Conservation (phyloP, 345 rosid genomes). For the Eutrema yunnanense region DNA sequence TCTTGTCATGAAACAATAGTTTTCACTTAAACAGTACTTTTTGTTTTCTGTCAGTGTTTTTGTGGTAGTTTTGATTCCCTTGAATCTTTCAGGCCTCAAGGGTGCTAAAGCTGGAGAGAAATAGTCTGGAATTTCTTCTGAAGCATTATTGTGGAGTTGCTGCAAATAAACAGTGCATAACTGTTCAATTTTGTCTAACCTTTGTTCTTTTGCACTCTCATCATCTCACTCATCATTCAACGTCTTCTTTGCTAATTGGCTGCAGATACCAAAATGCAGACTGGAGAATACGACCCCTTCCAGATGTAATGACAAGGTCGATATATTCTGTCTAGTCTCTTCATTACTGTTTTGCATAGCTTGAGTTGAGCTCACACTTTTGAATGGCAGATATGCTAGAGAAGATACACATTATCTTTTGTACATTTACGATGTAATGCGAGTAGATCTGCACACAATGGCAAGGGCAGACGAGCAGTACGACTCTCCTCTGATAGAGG, state of each 20-base stretch:
- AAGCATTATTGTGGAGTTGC: constrained; percentile 66
- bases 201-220: not conserved
- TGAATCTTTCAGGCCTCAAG: constrained; percentile 61
- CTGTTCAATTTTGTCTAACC: constrained; percentile 14
- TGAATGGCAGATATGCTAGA: constrained; percentile 74
- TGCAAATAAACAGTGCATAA: constrained; percentile 79
- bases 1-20: not conserved
- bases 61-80: not conserved
- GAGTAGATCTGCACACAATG: constrained; percentile 35
- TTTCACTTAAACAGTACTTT: not conserved
- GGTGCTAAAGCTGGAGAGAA: constrained; percentile 80
- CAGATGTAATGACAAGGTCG: constrained; percentile 77
- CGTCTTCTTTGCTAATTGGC: constrained; percentile 4
- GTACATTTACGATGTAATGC: constrained; percentile 78
- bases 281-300: constrained; percentile 96
- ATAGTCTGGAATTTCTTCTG: constrained; percentile 81
- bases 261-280: constrained; percentile 95
- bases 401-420: constrained; percentile 94
- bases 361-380: not conserved
- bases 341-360: not conserved
- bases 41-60: not conserved
- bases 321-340: not conserved
- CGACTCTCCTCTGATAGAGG: constrained; percentile 68
- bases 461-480: constrained; percentile 39
- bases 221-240: constrained; percentile 2